Base-by-base conservation (phyloP, 768 basidiomycete genomes). In the Lentinula edodes region DNA sequence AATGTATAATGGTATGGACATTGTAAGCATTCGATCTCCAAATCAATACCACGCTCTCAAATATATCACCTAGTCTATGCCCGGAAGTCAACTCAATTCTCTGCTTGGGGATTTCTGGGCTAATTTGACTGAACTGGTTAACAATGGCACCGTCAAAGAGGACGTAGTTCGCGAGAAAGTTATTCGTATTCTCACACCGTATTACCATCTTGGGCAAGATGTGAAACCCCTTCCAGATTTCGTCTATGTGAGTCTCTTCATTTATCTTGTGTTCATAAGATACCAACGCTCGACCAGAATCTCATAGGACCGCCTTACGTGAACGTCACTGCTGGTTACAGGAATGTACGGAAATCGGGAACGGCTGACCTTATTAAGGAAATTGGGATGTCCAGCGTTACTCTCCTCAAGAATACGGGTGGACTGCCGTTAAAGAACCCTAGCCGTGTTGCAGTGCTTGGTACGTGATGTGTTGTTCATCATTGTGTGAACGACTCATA, bases 91-190 rank as follows among this genome's bases (percentile, higher is more conserved):
- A 5, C 66, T 32, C 12, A 28, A 36, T 18, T 39, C 39, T 12
- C 10, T 45, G 0, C 42, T 43, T 6, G 56, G 56, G 12, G 20
- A 43, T 32, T 34, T 61, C 60, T 69, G 68, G 68, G 68, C 69
- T 34, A 71, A 71, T 52, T 63, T 78, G 8, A 73, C 73, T 16
- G 59, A 64, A 20, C 66, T 75, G 15, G 82, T 87, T 35, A 69
- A 74, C 59, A 82, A 80, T 62, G 76, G 81, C 23, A 74, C 76
- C 13, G 80, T 89, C 10, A 72, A 82, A 0, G 63, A 73, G 62
- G 62, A 72, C 13, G 74, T 83, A 8, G 66, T 84, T 28, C 75
- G 82, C 61, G 84, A 89, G 68, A 81, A 86, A 80, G 85, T 77
- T 0, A 80, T 79, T 4, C 80, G 86, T 18, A 80, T 85, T 52